A percentile compares a stretch with the other conserved stretches of the same genome.
Conservation (phyloP, 78 protist genomes). For the Mastigamoeba balamuthi region DNA sequence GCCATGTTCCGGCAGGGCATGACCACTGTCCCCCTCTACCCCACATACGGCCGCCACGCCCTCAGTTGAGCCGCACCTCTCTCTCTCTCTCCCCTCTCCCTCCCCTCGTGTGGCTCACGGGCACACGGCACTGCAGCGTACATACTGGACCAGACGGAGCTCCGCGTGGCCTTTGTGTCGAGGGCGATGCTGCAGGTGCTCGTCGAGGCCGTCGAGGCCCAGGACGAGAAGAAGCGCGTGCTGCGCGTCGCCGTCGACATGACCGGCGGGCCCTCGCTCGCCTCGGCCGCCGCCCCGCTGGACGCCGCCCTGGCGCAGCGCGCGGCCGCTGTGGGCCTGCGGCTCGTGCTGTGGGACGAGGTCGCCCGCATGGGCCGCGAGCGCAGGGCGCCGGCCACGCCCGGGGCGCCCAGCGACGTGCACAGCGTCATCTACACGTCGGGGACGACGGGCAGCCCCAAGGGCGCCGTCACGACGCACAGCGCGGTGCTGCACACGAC, state of each 20-base stretch:
- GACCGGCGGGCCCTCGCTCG: no score
- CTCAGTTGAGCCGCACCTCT: no score
- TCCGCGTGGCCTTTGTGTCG: slow-evolving; percentile 1
- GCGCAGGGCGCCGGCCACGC: no score
- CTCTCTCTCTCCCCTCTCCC: no score
- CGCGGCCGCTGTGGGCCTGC: slow-evolving; percentile 16
- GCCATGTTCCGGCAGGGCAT: slow-evolving; percentile 5
- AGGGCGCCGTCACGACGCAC: slow-evolving; percentile 47
- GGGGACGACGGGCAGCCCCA: slow-evolving; percentile 93
- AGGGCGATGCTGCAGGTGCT: slow-evolving; percentile 2
- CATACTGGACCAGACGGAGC: slow-evolving; percentile 46
- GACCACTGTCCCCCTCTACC: slow-evolving; percentile 33
- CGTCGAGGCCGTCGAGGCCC: not conserved
- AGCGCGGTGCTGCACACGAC: no score
- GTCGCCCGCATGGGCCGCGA: no score
- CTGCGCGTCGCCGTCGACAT: no score
- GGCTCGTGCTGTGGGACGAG: slow-evolving; percentile 38
- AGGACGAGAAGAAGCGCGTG: no score
- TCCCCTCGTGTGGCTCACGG: no score
- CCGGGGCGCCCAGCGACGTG: no score
- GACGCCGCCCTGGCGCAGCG: not conserved
- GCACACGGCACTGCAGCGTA: no score
- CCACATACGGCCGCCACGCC: slow-evolving; percentile 53
- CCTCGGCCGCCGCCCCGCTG: no score
- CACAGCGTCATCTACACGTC: slow-evolving; percentile 84